Evolutionary conservation across 2,329 filamentous ascomycete genomes (phyloP).

Genomic region (Calonectria pauciramosa): DNA sequence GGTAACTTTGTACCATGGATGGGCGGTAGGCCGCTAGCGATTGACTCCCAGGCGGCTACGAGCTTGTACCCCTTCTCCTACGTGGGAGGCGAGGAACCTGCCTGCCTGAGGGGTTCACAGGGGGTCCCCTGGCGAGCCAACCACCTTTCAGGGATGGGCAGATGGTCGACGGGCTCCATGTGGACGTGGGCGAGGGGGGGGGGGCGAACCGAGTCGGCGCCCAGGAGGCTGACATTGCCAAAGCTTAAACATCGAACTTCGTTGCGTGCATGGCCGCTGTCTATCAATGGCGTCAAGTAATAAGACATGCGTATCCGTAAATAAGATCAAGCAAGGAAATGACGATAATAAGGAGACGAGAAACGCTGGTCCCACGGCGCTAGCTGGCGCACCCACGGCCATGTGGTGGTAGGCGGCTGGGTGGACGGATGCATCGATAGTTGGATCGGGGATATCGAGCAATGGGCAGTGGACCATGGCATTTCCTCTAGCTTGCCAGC

Average conservation of each 20-base stretch:
- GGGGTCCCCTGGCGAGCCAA: slow-evolving; percentile 6
- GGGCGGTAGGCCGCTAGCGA: neutral
- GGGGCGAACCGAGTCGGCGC: slow-evolving; percentile 10
- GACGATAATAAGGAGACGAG: neutral
- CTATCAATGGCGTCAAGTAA: slow-evolving; percentile 2
- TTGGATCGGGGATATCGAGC: slow-evolving; percentile 20
- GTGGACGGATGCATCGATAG: slow-evolving; percentile 19
- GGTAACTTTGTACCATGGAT: slow-evolving; percentile 4
- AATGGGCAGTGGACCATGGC: slow-evolving; percentile 6
- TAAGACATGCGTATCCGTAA: slow-evolving; percentile 4
- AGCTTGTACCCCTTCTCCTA: slow-evolving; percentile 5
- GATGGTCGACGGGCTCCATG: neutral
- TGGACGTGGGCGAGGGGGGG: neutral
- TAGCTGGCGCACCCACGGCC: neutral
- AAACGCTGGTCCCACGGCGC: neutral
- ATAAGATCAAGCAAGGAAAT: neutral
- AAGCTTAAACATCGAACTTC: neutral
- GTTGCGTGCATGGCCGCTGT: neutral
- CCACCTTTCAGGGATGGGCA: slow-evolving; percentile 6
- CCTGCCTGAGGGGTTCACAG: slow-evolving; percentile 13
- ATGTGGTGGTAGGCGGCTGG: neutral
- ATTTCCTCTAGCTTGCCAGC: slow-evolving; percentile 16
- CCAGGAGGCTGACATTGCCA: slow-evolving; percentile 7
- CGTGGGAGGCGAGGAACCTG: slow-evolving; percentile 10
- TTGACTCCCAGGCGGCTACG: slow-evolving; percentile 12